Evolutionary conservation across 345 rosid species (phyloP), one percentile per base, ranked within the genome.

Genomic region (Brassica cretica): DNA sequence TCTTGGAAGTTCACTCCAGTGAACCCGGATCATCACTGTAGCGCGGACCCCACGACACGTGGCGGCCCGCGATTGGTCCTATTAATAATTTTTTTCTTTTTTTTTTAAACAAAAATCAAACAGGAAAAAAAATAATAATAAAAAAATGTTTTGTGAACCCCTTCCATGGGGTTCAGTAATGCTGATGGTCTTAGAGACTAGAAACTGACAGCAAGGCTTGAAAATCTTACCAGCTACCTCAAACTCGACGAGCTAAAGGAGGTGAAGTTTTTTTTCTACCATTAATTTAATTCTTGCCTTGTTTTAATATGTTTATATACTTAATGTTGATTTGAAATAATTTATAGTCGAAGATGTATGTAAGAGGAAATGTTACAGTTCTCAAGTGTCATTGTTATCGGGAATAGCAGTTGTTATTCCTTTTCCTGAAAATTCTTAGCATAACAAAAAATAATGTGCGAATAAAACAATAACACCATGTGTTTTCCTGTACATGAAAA

Each of bases 371-470:
- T 55, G 78, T 61, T 77, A 73, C 73, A 33, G 82, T 77, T 83
- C 67, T 21, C 24, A 77, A 78, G 58, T 83, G 77, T 80, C 83
- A 37, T 65, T 83, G 78, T 80, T 70, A 73, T 76, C 33, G 81
- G 71, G 78, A 78, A 78, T 78, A 77, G 71, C 73, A 51, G 67
- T 58, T 66, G 68, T 30, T 71, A 61, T 78, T 61, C 76, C 72
- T 49, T 60, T 73, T 66, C 56, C 44, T 73, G 30, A 56, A 73
- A 73, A 68, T 49, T 60, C 15, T 27, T 60, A 12, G 72, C 30
- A 30, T 18, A 64, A n/a, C 49, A 37, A 37, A 25, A 41, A 59
- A 21, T 30, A 9, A 58, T 46, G 27, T 58, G 30, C 68, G 59
- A 19, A 66, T 39, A 56, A 58, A 71, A 66, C 72, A 58, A 56